Base-by-base conservation (phyloP, 345 rosid genomes). In the Corchorus capsularis region DNA sequence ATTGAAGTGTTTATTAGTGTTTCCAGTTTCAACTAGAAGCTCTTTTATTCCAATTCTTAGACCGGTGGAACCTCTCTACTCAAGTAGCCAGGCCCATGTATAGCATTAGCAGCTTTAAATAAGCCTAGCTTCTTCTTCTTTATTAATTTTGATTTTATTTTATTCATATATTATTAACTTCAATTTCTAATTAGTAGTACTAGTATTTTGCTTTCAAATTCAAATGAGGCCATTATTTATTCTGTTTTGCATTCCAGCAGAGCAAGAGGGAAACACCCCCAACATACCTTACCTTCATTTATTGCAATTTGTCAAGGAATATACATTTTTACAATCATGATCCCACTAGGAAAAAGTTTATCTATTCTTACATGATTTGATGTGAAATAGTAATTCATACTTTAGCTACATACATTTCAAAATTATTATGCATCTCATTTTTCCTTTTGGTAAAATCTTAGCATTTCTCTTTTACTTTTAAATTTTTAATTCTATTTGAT, bases 11-110 rank as follows among this genome's bases (percentile, higher is more conserved):
- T 5, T 8, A 3, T 39, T 6, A 27, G 27, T 27, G 27, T 27
- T 68, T 49, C 57, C 15, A 69, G 72, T 50, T 50, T 50, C 72
- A 15, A 3, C 59, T 50, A 69, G 13, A 68, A 7, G 56, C 6
- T 68, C 35, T 66, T 66, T 43, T 43, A 20, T 43, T 45, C 35
- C 17, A 14, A 61, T 6, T 62, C 60, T 1, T 15, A 62, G 43
- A 14, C 46, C 16, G 69, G 50, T 37, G 69, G 50, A n/a, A 4
- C 50, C 49, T 14, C 15, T 27, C 8, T n/a, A 64, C 8, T 9
- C 34, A 5, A 6, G 63, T 27, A 4, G 39, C 3, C 41, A 39
- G 43, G 16, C n/a, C 34, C 27, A 27, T 27, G 27, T 27, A 27
- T 27, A 27, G n/a, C 1, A 8, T 37, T 11, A 12, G 39, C 9